phyloP scores from a whole-genome alignment of 2,329 filamentous ascomycete genomes.

The Xylaria sp. region DNA sequence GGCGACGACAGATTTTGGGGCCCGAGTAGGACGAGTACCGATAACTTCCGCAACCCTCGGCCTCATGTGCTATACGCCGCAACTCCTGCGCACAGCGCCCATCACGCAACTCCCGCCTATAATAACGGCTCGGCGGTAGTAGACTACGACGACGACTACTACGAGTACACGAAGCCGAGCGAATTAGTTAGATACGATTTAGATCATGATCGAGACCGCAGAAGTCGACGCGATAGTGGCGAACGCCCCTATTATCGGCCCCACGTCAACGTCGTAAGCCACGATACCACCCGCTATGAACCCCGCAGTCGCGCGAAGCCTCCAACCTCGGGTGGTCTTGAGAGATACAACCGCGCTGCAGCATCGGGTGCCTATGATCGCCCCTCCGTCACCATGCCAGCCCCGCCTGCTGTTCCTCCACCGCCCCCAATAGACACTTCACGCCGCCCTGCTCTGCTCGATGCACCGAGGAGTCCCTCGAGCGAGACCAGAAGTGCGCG shows the following conservation, averaged over 20 bases:
- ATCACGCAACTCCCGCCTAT: constrained; percentile 30
- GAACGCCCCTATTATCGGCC: constrained; percentile 67
- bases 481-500: constrained; percentile 49
- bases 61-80: constrained; percentile 60
- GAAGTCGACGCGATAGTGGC: constrained; percentile 64
- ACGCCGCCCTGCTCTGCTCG: constrained; percentile 50
- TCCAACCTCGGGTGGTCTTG: constrained; percentile 75
- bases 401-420: constrained; percentile 57
- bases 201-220: constrained; percentile 59
- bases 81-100: constrained; percentile 52
- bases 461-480: constrained; percentile 52
- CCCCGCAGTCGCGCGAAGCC: constrained; percentile 66
- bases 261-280: constrained; percentile 61
- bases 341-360: constrained; percentile 68
- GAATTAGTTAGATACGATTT: constrained; percentile 72
- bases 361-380: constrained; percentile 59
- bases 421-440: constrained; percentile 51
- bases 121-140: constrained; percentile 52
- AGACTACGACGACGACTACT: constrained; percentile 69
- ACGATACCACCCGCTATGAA: constrained; percentile 60
- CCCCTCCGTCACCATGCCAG: constrained; percentile 58
- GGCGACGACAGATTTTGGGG: constrained; percentile 56
- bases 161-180: constrained; percentile 72
- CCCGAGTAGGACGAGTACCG: constrained; percentile 52
- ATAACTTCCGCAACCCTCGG: constrained; percentile 61